These are phyloP conservation scores for Daldinia bambusicola DNA, from an alignment of 495 filamentous ascomycete species.

Conservation along the genomic window DNA sequence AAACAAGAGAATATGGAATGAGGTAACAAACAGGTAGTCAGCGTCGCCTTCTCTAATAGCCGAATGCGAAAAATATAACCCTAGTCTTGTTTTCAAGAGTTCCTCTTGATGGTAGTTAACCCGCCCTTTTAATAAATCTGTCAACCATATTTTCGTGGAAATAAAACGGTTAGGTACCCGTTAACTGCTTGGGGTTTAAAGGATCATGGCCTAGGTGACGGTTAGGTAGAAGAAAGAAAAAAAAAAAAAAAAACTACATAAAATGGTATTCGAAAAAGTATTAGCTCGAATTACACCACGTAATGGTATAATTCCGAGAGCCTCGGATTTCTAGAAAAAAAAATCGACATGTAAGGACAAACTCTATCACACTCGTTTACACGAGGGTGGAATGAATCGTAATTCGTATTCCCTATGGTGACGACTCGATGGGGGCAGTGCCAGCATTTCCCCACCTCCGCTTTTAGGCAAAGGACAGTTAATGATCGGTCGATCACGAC, in stretches of 20 bases:
- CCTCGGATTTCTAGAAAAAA: conserved; percentile 1
- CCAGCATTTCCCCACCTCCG: conserved; percentile 36
- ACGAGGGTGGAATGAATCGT: conserved; percentile 30
- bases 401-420: conserved; percentile 45
- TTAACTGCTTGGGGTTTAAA: too few species aligned
- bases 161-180: too few species aligned
- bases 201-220: too few species aligned
- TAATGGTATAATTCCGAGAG: not conserved
- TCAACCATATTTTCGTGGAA: not conserved
- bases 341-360: conserved; percentile 14
- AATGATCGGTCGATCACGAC: conserved; percentile 39
- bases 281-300: not conserved
- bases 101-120: not conserved
- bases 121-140: not conserved
- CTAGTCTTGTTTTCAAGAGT: not conserved
- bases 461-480: conserved; percentile 39
- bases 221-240: too few species aligned
- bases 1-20: not conserved
- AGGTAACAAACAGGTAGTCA: conserved; percentile 5
- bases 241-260: too few species aligned
- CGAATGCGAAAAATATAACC: conserved; percentile 17
- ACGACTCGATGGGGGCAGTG: conserved; percentile 36
- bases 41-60: conserved; percentile 13
- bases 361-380: conserved; percentile 10
- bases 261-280: not conserved